Base-by-base conservation (phyloP, 768 basidiomycete species). In the Clitopilus hobsonii region DNA sequence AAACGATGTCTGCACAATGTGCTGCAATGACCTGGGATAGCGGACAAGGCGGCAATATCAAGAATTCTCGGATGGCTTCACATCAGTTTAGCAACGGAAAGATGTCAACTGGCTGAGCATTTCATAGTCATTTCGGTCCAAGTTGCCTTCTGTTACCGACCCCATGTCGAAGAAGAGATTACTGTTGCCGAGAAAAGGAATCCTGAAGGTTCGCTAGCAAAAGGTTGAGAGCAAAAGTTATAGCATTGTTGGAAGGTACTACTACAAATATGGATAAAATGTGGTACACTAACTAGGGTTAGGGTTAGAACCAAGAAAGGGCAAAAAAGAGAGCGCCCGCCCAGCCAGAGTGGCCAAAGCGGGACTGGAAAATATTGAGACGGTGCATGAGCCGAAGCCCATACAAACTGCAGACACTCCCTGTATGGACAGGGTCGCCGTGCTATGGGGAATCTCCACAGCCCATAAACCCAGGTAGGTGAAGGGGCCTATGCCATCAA, bases 361-460 rank as follows among this genome's bases (percentile, higher is more conserved):
- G 73, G 81, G 80, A 85, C 84, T 71, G 85, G 84, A 78, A 87
- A 87, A 87, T 86, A 86, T 86, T 85, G 62, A 76, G 84, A 86
- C 82, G 78, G 79, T 87, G 84, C 85, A 84, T 85, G 81, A 77
- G 76, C 84, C 83, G 74, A 80, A 81, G 81, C 80, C 69, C 81
- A 85, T 78, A 84, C 82, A 84, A 84, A 67, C 78, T 76, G 65
- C 63, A 64, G 55, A 62, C 63, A 67, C 71, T 70, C 78, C 76
- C 77, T 79, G 75, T 65, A 24, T 69, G 83, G 82, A 83, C 81
- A 84, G 62, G 79, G 83, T 84, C 82, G 82, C 83, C 82, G 80
- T 84, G 82, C 82, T 82, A 84, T 84, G 82, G 71, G 78, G 75
- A 69, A 63, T 72, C 69, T 76, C 76, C 67, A 74, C 69, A 60